phyloP scores from a whole-genome alignment of 2,329 filamentous ascomycete species.

The Fusarium ramigenum region DNA sequence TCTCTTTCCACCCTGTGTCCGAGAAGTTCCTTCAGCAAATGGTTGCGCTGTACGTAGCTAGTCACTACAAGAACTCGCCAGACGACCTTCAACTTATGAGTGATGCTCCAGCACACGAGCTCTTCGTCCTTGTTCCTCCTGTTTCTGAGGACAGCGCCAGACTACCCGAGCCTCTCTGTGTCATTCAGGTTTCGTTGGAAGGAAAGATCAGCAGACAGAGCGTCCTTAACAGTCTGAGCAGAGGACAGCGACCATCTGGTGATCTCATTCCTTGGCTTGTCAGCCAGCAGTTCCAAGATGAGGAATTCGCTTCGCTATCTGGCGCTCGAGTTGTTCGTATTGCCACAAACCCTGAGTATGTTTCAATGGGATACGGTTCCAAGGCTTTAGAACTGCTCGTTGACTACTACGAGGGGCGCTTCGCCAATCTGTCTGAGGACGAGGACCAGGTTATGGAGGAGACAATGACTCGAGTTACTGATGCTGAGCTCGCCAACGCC shows the following conservation, averaged over 20 bases:
- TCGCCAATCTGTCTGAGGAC: slow-evolving; percentile 82
- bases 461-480: slow-evolving; percentile 80
- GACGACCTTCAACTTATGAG: slow-evolving; percentile 99
- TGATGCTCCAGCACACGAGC: slow-evolving; percentile 94
- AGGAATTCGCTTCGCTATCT: slow-evolving; percentile 92
- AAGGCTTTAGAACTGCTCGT: slow-evolving; percentile 86
- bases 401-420: slow-evolving; percentile 96
- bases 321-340: slow-evolving; percentile 93
- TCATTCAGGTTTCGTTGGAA: slow-evolving; percentile 93
- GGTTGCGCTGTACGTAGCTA: slow-evolving; percentile 96
- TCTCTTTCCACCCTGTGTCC: slow-evolving; percentile 96
- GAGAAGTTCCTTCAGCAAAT: slow-evolving; percentile 98
- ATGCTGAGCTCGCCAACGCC: slow-evolving; percentile 79
- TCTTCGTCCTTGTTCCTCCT: slow-evolving; percentile 92
- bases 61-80: slow-evolving; percentile 97
- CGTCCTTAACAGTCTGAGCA: slow-evolving; percentile 86
- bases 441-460: slow-evolving; percentile 63
- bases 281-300: slow-evolving; percentile 97
- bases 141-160: slow-evolving; percentile 79
- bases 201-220: slow-evolving; percentile 94
- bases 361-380: slow-evolving; percentile 91
- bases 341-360: slow-evolving; percentile 94
- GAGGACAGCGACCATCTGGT: slow-evolving; percentile 88
- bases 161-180: slow-evolving; percentile 91
- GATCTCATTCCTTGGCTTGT: slow-evolving; percentile 98